Percentiles rank a stretch among this genome's conserved stretches.
Conservation (phyloP, 345 rosid genomes). For the Geranium brycei region DNA sequence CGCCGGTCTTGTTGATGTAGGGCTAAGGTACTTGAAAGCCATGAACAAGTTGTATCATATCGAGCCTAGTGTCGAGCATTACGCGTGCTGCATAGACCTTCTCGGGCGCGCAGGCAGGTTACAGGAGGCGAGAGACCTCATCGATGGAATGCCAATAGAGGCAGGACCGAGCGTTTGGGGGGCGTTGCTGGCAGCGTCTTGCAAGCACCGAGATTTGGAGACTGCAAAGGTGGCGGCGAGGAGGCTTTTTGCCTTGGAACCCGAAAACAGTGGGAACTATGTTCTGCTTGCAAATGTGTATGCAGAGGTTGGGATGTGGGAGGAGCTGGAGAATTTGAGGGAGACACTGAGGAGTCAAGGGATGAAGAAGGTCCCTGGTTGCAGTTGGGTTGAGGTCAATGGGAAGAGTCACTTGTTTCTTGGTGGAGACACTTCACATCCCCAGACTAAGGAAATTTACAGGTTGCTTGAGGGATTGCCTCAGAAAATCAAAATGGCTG, state of each 20-base stretch:
- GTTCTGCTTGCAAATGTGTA: conserved; percentile 49
- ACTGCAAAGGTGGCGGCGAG: conserved; percentile 27
- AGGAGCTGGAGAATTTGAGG: conserved; percentile 30
- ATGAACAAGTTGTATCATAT: conserved; percentile 28
- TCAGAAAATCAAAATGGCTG: conserved; percentile 14
- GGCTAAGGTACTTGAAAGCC: conserved; percentile 26
- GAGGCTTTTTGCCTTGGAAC: conserved; percentile 42
- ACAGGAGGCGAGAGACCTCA: conserved; percentile 28
- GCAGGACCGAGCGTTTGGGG: conserved; percentile 47
- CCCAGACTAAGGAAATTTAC: conserved; percentile 13
- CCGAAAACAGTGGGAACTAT: conserved; percentile 42
- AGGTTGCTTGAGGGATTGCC: conserved; percentile 17
- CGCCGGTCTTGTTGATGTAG: conserved; percentile 30
- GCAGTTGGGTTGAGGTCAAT: conserved; percentile 32
- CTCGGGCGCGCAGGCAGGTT: conserved; percentile 46
- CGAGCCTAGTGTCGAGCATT: conserved; percentile 36
- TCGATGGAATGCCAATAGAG: conserved; percentile 40
- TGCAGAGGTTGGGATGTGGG: conserved; percentile 56
- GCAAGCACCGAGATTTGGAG: conserved; percentile 25
- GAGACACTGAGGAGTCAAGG: conserved; percentile 24
- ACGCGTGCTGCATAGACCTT: conserved; percentile 47
- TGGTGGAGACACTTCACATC: conserved; percentile 23
- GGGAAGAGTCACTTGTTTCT: conserved; percentile 22
- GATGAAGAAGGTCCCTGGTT: conserved; percentile 25
- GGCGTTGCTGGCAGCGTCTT: conserved; percentile 39